A percentile compares a stretch with the other conserved stretches of the same genome.
Conservation (phyloP, 352 stramenopile species). For the Pythium dissimile region DNA sequence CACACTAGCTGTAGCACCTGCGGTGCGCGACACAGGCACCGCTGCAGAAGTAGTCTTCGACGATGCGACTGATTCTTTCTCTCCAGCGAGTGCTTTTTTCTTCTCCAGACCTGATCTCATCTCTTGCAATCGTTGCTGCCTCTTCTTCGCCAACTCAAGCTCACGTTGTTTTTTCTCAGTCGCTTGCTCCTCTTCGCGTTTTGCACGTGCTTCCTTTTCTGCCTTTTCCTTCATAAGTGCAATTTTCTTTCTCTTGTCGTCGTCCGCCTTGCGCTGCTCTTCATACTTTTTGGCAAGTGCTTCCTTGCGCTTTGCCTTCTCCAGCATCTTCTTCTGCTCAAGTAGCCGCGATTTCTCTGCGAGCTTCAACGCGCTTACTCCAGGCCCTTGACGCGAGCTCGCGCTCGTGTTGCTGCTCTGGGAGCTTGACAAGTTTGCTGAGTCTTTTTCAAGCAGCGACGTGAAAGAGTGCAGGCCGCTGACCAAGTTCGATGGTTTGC, state of each 20-base stretch:
- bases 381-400: constrained; percentile 35
- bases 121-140: constrained; percentile 60
- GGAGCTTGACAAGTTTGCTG: constrained; percentile 19
- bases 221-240: constrained; percentile 54
- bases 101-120: constrained; percentile 70
- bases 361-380: constrained; percentile 63
- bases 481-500: constrained; percentile 59
- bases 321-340: constrained; percentile 33
- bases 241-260: constrained; percentile 64
- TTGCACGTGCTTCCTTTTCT: constrained; percentile 49
- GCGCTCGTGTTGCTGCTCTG: constrained; percentile 24
- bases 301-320: constrained; percentile 48
- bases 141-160: constrained; percentile 52
- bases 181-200: constrained; percentile 46
- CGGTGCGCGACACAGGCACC: constrained; percentile 9
- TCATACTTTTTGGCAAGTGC: constrained; percentile 68
- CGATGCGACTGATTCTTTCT: constrained; percentile 26
- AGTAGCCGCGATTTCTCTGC: constrained; percentile 33
- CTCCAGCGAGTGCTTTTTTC: constrained; percentile 47
- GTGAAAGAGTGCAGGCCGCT: constrained; percentile 75
- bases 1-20: not conserved
- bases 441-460: constrained; percentile 59
- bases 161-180: constrained; percentile 63
- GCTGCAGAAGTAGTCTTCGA: not conserved
- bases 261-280: constrained; percentile 58